A percentile compares a stretch with the other conserved stretches of the same genome.
phyloP scores from a whole-genome alignment of 371 early-diverging fungal genomes.

The Batkoa obscura region DNA sequence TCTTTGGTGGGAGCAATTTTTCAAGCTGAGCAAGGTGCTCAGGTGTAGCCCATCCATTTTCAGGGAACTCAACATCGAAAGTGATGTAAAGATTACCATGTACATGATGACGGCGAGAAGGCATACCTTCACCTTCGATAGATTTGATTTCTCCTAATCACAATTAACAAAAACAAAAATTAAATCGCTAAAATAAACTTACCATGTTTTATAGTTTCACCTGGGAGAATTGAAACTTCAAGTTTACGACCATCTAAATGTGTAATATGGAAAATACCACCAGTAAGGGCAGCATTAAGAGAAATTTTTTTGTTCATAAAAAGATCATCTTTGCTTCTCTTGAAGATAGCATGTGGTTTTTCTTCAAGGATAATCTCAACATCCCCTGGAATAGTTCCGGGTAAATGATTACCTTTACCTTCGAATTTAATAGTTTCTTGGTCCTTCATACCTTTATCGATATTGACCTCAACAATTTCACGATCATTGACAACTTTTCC shows the following conservation, averaged over 20 bases:
- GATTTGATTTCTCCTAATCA: constrained; percentile 49
- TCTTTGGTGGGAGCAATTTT: constrained; percentile 38
- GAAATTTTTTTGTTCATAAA: constrained; percentile 56
- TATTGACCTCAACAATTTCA: constrained; percentile 72
- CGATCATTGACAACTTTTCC: constrained; percentile 60
- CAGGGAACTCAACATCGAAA: constrained; percentile 90
- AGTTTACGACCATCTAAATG: constrained; percentile 89
- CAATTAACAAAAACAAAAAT: constrained; percentile 13
- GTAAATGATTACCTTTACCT: constrained; percentile 81
- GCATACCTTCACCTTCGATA: constrained; percentile 88
- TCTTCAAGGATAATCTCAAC: constrained; percentile 66
- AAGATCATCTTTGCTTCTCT: constrained; percentile 57
- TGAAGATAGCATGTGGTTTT: constrained; percentile 58
- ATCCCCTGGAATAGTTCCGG: constrained; percentile 69
- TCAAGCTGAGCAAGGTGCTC: constrained; percentile 22
- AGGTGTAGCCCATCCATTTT: constrained; percentile 40
- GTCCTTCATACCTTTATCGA: constrained; percentile 81
- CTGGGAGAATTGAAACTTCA: constrained; percentile 67
- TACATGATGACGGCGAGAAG: constrained; percentile 69
- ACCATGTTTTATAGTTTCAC: constrained; percentile 76
- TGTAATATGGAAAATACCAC: constrained; percentile 59
- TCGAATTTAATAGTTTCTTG: constrained; percentile 76
- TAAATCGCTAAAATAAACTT: constrained; percentile 5
- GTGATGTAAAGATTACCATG: constrained; percentile 80
- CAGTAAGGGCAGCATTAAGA: constrained; percentile 81